Conservation (phyloP, 441 rosid species). For the Adansonia madagascariensis region DNA sequence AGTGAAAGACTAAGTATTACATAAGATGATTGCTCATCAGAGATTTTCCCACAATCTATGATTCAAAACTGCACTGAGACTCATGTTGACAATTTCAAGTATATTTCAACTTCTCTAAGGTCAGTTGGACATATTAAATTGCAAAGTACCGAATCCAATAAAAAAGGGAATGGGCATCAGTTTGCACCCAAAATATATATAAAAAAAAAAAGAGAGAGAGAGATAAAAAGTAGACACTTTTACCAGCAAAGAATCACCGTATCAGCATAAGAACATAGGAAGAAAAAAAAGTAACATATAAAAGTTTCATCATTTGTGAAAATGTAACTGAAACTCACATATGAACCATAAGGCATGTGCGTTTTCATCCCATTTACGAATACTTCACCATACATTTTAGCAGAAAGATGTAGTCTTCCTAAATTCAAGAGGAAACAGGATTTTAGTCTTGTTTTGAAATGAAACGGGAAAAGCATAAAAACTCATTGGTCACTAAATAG, state of each 20-base stretch:
- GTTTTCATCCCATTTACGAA: slow-evolving; percentile 80
- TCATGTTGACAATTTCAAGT: neutral
- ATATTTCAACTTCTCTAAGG: neutral
- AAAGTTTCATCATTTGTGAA: neutral
- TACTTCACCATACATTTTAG: slow-evolving; percentile 84
- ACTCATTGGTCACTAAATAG: neutral
- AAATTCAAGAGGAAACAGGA: slow-evolving; percentile 34
- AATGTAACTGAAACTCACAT: slow-evolving; percentile 63
- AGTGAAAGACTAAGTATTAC: neutral
- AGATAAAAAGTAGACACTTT: neutral
- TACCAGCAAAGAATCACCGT: neutral
- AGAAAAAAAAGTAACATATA: slow-evolving; percentile 15
- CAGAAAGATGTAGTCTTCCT: slow-evolving; percentile 85
- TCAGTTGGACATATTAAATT: neutral
- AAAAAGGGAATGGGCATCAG: neutral
- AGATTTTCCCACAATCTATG: neutral
- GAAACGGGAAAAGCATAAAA: neutral
- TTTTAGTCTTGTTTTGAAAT: slow-evolving; percentile 26
- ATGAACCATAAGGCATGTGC: slow-evolving; percentile 83
- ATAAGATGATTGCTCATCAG: slow-evolving; percentile 8
- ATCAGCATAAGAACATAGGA: neutral
- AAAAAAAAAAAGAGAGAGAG: neutral
- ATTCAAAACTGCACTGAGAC: neutral
- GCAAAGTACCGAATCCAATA: neutral
- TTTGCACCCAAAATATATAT: neutral